phyloP scores from a whole-genome alignment of 2,329 filamentous ascomycete species.

The Paecilomyces niveus region DNA sequence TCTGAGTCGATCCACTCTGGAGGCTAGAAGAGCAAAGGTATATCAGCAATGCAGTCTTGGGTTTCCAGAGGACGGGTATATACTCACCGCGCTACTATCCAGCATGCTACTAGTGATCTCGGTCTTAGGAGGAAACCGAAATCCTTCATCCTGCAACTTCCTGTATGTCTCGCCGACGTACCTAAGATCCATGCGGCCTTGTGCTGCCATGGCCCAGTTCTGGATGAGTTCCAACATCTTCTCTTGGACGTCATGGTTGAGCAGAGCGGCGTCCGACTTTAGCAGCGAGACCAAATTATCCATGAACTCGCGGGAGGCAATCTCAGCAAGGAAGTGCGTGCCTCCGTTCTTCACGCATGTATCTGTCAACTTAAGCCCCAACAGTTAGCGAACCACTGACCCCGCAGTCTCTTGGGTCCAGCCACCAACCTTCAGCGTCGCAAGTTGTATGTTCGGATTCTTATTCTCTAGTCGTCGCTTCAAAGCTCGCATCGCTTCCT shows the following conservation, averaged over 20 bases:
- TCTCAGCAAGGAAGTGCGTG: slow-evolving; percentile 87
- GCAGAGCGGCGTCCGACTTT: slow-evolving; percentile 66
- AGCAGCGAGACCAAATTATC: slow-evolving; percentile 90
- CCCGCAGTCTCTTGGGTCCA: slow-evolving; percentile 12
- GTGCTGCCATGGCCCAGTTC: slow-evolving; percentile 82
- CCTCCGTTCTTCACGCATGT: slow-evolving; percentile 99
- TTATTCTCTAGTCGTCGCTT: slow-evolving; percentile 93
- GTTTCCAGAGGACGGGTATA: not conserved
- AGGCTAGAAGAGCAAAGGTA: slow-evolving; percentile 50
- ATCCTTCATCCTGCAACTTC: slow-evolving; percentile 74
- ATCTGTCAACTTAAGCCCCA: slow-evolving; percentile 65
- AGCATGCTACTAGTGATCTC: slow-evolving; percentile 95
- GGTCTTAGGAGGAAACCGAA: slow-evolving; percentile 77
- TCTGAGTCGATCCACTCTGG: slow-evolving; percentile 98
- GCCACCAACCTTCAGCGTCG: slow-evolving; percentile 70
- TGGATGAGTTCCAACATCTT: slow-evolving; percentile 95
- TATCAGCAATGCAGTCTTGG: not conserved
- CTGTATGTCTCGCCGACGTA: slow-evolving; percentile 89
- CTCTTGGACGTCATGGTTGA: slow-evolving; percentile 76
- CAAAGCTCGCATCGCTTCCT: slow-evolving; percentile 94
- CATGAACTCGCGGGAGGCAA: slow-evolving; percentile 96
- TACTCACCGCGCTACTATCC: slow-evolving; percentile 82
- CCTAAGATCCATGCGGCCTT: slow-evolving; percentile 71
- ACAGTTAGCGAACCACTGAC: slow-evolving; percentile 1
- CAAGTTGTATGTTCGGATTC: slow-evolving; percentile 94